Conservation (phyloP, 768 basidiomycete genomes). For the Symmetrospora coprosmae region DNA sequence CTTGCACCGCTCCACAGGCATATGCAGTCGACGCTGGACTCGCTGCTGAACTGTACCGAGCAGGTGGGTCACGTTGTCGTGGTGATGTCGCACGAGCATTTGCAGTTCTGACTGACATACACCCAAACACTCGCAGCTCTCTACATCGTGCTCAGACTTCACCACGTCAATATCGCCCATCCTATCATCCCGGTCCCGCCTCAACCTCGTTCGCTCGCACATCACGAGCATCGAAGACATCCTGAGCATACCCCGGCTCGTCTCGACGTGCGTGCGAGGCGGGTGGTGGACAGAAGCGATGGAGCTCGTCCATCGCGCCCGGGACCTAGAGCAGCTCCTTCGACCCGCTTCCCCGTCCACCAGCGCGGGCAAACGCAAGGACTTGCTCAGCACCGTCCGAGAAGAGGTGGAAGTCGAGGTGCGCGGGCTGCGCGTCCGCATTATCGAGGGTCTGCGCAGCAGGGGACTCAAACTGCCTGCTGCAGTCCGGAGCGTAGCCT, state of each 20-base stretch:
- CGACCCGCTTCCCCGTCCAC: neutral
- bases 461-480: constrained; percentile 30
- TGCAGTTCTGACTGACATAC: no score
- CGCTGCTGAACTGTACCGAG: constrained; percentile 5
- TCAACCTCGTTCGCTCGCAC: constrained; percentile 22
- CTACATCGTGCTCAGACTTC: constrained; percentile 12
- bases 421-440: constrained; percentile 18
- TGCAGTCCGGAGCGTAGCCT: constrained; percentile 27
- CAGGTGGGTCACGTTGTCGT: neutral
- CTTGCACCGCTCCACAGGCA: neutral
- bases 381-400: constrained; percentile 26
- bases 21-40: constrained; percentile 11
- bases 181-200: constrained; percentile 4
- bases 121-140: constrained; percentile 13
- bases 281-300: constrained; percentile 86
- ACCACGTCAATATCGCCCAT: constrained; percentile 11
- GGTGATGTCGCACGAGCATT: no score
- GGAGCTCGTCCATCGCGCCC: constrained; percentile 46
- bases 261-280: constrained; percentile 84
- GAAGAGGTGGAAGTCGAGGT: constrained; percentile 25
- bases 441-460: constrained; percentile 28
- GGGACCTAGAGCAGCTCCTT: constrained; percentile 20
- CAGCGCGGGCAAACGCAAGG: neutral
- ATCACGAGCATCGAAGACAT: constrained; percentile 67
- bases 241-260: constrained; percentile 74